These are phyloP conservation scores for Aspergillus fijiensis DNA, from an alignment of 2,329 filamentous ascomycete species.

Conservation along the genomic window DNA sequence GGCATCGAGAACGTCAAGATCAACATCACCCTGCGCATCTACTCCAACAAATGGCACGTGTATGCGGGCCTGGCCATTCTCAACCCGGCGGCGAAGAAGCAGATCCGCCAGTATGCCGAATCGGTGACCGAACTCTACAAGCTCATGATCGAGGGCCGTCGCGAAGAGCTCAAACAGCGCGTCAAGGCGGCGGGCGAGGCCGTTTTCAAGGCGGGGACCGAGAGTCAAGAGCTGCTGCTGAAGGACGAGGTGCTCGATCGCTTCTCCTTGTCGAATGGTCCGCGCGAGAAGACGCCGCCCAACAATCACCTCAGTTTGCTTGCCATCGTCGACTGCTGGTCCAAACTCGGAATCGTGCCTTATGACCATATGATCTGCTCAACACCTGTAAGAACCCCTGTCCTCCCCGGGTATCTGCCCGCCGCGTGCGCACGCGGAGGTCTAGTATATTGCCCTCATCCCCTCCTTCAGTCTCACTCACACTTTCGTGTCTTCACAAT, in stretches of 20 bases:
- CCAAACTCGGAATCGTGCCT: constrained; percentile 84
- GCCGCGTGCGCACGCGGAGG: neutral
- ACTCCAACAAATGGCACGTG: constrained; percentile 98
- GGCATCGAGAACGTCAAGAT: constrained; percentile 99
- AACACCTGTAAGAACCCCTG: constrained; percentile 64
- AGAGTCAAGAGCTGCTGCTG: constrained; percentile 67
- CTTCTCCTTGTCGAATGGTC: constrained; percentile 75
- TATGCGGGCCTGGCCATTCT: constrained; percentile 96
- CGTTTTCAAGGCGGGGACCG: constrained; percentile 59
- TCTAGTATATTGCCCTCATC: neutral
- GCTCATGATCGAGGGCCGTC: constrained; percentile 86
- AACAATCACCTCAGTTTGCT: constrained; percentile 94
- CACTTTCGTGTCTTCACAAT: neutral
- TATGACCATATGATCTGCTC: constrained; percentile 99
- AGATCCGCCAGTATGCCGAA: constrained; percentile 91
- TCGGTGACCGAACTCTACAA: constrained; percentile 95
- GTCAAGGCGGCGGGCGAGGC: constrained; percentile 77
- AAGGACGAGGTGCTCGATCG: constrained; percentile 79
- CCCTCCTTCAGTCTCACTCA: neutral
- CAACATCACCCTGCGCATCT: constrained; percentile 95
- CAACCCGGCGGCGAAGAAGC: constrained; percentile 85
- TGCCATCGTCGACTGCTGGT: constrained; percentile 99
- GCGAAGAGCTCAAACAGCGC: constrained; percentile 68
- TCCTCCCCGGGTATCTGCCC: neutral
- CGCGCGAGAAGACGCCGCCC: constrained; percentile 63